Conservation (phyloP, 108 stramenopile genomes). For the Cyclotella baltica region DNA sequence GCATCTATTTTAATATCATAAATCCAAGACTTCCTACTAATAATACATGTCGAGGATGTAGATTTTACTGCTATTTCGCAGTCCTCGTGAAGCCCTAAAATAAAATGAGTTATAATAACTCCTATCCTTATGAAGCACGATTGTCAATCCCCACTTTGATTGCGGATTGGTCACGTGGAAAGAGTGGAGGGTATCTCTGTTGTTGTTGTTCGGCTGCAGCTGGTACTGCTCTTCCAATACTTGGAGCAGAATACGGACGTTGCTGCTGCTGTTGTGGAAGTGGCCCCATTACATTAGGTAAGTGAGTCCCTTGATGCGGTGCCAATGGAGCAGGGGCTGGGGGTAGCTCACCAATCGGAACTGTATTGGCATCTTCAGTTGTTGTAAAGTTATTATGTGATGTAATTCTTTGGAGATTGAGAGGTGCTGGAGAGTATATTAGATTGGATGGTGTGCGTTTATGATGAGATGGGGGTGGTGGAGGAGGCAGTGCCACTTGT, state of each 20-base stretch:
- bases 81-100: neutral
- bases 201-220: neutral
- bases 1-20: too few species aligned
- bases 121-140: neutral
- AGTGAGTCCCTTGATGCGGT: too few species aligned
- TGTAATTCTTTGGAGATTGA: conserved; percentile 17
- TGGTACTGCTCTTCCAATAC: too few species aligned
- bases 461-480: neutral
- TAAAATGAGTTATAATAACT: neutral
- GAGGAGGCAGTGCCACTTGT: neutral
- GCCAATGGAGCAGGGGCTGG: too few species aligned
- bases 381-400: conserved; percentile 3
- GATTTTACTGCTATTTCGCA: neutral
- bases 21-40: too few species aligned
- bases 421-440: conserved; percentile 20
- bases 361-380: neutral
- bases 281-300: neutral
- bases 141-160: conserved; percentile 12
- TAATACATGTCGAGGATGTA: too few species aligned
- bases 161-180: conserved; percentile 1
- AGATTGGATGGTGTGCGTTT: conserved; percentile 22
- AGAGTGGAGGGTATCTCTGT: conserved; percentile 3
- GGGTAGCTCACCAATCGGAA: conserved; percentile 13
- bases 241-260: conserved; percentile 14
- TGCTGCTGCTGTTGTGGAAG: conserved; percentile 1